These are phyloP conservation scores for Vinca minor DNA, from an alignment of 257 asterid genomes.

Conservation along the genomic window DNA sequence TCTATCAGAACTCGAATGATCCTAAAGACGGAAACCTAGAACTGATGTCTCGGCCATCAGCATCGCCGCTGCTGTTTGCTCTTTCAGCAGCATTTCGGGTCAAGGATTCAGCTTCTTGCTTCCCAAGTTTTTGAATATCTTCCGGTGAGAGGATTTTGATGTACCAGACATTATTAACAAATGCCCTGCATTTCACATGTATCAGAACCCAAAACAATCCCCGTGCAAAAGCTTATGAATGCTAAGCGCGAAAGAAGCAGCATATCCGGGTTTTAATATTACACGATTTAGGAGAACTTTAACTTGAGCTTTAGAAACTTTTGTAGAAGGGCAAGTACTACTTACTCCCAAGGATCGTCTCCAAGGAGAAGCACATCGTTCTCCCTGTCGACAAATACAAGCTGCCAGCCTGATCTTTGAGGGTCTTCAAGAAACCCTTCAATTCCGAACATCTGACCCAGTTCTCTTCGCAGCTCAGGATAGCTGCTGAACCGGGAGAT, in stretches of 20 bases:
- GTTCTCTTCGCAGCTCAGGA: slow-evolving; percentile 79
- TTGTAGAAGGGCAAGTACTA: slow-evolving; percentile 4
- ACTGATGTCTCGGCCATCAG: slow-evolving; percentile 44
- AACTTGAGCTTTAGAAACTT: too few relatives aligned
- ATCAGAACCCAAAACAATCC: slow-evolving; percentile 7
- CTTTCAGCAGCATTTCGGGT: slow-evolving; percentile 37
- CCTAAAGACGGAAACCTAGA: slow-evolving; percentile 60
- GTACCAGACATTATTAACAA: slow-evolving; percentile 85
- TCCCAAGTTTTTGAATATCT: slow-evolving; percentile 74
- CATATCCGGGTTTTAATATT: too few relatives aligned
- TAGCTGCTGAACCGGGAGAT: slow-evolving; percentile 89
- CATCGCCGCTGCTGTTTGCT: slow-evolving; percentile 29
- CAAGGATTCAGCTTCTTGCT: slow-evolving; percentile 55
- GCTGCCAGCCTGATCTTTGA: slow-evolving; percentile 99
- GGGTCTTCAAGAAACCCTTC: slow-evolving; percentile 96
- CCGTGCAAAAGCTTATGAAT: neutral
- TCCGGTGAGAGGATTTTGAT: slow-evolving; percentile 93
- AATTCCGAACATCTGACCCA: slow-evolving; percentile 86
- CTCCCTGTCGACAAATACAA: slow-evolving; percentile 99
- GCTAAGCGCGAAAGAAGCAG: neutral
- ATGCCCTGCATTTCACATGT: slow-evolving; percentile 44
- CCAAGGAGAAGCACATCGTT: slow-evolving; percentile 96
- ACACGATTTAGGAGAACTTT: too few relatives aligned
- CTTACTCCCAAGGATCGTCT: slow-evolving; percentile 99
- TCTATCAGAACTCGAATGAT: slow-evolving; percentile 52